Conservation (phyloP, 306 rosid species). For the Myrica gale region DNA sequence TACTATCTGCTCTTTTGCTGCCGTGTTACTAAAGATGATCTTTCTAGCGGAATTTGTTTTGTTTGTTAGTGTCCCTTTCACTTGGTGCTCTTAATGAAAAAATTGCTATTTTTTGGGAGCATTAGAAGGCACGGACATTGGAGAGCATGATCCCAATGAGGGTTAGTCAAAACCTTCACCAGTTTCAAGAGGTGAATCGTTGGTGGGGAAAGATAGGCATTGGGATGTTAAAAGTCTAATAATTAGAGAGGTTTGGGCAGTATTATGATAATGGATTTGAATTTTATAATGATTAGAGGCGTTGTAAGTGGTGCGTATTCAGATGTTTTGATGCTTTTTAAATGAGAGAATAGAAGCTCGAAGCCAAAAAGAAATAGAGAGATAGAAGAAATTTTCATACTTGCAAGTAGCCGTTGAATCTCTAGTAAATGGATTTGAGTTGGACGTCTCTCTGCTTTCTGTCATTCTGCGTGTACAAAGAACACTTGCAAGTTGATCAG, state of each 20-base stretch:
- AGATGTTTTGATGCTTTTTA: slow-evolving; percentile 26
- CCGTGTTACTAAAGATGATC: neutral
- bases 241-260: slow-evolving; percentile 22
- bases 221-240: slow-evolving; percentile 57
- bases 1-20: neutral
- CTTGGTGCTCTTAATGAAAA: neutral
- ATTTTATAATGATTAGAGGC: slow-evolving; percentile 31
- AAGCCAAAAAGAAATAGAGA: neutral
- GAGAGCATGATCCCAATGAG: neutral
- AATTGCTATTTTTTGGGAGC: too few species aligned
- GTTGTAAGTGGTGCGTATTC: slow-evolving; percentile 26
- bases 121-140: neutral
- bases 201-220: slow-evolving; percentile 43
- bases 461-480: too few species aligned
- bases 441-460: too few species aligned
- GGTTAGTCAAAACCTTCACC: slow-evolving; percentile 37
- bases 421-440: neutral
- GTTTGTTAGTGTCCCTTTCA: neutral
- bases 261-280: slow-evolving; percentile 67
- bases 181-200: slow-evolving; percentile 24
- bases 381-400: slow-evolving; percentile 43
- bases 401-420: slow-evolving; percentile 23
- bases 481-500: too few species aligned
- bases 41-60: neutral
- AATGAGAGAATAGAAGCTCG: neutral